Conservation (phyloP, 345 rosid species). For the Crucihimalaya himalaica region DNA sequence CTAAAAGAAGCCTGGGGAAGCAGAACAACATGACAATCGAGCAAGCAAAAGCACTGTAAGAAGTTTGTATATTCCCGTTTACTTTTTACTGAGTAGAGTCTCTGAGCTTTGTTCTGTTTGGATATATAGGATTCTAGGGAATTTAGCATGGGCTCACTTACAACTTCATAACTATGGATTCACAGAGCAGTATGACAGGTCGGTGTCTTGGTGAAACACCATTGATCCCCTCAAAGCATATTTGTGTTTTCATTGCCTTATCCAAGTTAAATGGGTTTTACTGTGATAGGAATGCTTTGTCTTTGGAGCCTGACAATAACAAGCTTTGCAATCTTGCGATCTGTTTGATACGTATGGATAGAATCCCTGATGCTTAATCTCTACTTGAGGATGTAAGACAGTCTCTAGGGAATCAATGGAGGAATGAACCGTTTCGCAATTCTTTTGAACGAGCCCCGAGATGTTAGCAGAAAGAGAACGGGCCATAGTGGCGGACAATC, state of each 20-base stretch:
- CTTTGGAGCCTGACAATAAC: slow-evolving; percentile 65
- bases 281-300: slow-evolving; percentile 60
- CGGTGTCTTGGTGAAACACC: slow-evolving; percentile 13
- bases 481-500: background rate
- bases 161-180: slow-evolving; percentile 65
- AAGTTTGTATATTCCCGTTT: background rate
- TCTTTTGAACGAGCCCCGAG: slow-evolving; percentile 58
- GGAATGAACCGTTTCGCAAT: slow-evolving; percentile 54
- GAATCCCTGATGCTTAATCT: slow-evolving; percentile 63
- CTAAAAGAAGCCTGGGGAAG: background rate
- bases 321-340: slow-evolving; percentile 75
- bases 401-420: slow-evolving; percentile 37
- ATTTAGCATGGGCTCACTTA: slow-evolving; percentile 80
- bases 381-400: slow-evolving; percentile 55
- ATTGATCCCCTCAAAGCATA: background rate
- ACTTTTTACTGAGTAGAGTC: background rate
- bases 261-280: background rate
- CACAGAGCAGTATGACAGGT: slow-evolving; percentile 71
- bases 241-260: background rate
- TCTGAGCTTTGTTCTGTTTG: background rate
- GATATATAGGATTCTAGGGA: slow-evolving; percentile 60
- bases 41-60: slow-evolving; percentile 30
- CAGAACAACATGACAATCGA: slow-evolving; percentile 14
- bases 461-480: slow-evolving; percentile 53
- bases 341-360: slow-evolving; percentile 74